Evolutionary conservation across 768 basidiomycete genomes (phyloP), one percentile per base, ranked within the genome.

Genomic region (Inosperma sp.): DNA sequence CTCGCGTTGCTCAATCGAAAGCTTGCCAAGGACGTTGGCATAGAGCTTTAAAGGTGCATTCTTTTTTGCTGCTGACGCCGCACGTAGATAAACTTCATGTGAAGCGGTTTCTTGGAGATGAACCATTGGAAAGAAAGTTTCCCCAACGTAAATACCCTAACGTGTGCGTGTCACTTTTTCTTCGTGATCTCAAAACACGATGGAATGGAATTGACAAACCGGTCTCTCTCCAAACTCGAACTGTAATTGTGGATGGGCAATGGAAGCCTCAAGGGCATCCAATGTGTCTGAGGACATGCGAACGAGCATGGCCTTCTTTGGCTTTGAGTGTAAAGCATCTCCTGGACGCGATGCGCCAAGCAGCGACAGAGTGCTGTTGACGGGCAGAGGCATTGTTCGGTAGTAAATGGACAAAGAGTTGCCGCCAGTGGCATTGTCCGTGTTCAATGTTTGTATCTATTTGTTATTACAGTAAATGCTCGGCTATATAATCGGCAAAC

Each of bases 81-180:
- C 70, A 13, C 86, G 79, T 17, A 89, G 75, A 65, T 87, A 91
- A 25, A 91, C 74, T 54, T 91, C 88, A 57, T 88, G 85, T 7
- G 76, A 71, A 2, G 72, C 62, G 53, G 71, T 73, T 64, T 88
- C 88, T 49, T 72, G 71, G 49, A 66, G 64, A 4, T 75, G 65
- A 2, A 68, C 71, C 73, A 87, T 78, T 2, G 84, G 73, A 52
- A 81, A 90, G 71, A 79, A 82, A 2, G 73, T 63, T 21, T 81
- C 77, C 5, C 82, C 84, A 48, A 89, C 83, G 60, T 78, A 71
- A 33, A 90, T 76, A 21, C 82, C 81, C 86, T 88, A 40, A 5
- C 47, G 30, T 22, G 36, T 10, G 41, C 16, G 27, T 60, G 45
- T n/a, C n/a, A n/a, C n/a, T n/a, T n/a, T n/a, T n/a, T n/a, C n/a